Conservation (phyloP, 2,329 filamentous ascomycete species). For the Macrophomina phaseolina region DNA sequence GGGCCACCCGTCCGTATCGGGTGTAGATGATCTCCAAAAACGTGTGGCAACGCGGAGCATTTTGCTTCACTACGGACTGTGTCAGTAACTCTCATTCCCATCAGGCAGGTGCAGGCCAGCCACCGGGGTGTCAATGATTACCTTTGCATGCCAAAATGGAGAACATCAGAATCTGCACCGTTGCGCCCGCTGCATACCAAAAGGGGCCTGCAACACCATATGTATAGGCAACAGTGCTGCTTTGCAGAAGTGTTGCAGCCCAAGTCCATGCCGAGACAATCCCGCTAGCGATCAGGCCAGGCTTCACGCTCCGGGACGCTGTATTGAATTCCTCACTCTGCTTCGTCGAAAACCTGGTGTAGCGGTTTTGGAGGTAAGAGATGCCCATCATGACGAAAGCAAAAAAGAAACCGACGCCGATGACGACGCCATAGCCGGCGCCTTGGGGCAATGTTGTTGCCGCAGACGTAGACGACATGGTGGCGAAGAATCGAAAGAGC, state of each 20-base stretch:
- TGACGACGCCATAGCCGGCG: slow-evolving; percentile 40
- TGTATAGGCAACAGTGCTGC: slow-evolving; percentile 40
- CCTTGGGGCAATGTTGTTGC: slow-evolving; percentile 5
- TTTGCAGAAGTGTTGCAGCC: slow-evolving; percentile 40
- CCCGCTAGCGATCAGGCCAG: slow-evolving; percentile 59
- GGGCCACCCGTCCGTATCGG: slow-evolving; percentile 52
- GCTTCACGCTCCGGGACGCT: slow-evolving; percentile 58
- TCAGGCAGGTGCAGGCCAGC: too few relatives aligned
- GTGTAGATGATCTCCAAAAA: slow-evolving; percentile 61
- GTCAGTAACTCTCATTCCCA: too few relatives aligned
- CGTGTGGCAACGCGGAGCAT: slow-evolving; percentile 61
- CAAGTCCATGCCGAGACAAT: slow-evolving; percentile 46
- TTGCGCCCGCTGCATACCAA: slow-evolving; percentile 52
- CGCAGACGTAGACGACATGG: slow-evolving; percentile 16
- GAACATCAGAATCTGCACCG: slow-evolving; percentile 53
- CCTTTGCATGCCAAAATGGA: slow-evolving; percentile 48
- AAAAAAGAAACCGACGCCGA: slow-evolving; percentile 43
- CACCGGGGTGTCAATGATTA: slow-evolving; percentile 26
- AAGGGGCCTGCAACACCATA: slow-evolving; percentile 43
- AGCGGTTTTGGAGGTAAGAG: slow-evolving; percentile 47
- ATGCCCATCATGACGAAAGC: slow-evolving; percentile 43
- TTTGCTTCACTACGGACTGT: slow-evolving; percentile 53
- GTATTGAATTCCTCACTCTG: slow-evolving; percentile 65
- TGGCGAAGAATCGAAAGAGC: neutral
- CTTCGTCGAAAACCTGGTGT: slow-evolving; percentile 39